Evolutionary conservation across 768 basidiomycete genomes (phyloP).

Genomic region (Cystoderma amianthinum): DNA sequence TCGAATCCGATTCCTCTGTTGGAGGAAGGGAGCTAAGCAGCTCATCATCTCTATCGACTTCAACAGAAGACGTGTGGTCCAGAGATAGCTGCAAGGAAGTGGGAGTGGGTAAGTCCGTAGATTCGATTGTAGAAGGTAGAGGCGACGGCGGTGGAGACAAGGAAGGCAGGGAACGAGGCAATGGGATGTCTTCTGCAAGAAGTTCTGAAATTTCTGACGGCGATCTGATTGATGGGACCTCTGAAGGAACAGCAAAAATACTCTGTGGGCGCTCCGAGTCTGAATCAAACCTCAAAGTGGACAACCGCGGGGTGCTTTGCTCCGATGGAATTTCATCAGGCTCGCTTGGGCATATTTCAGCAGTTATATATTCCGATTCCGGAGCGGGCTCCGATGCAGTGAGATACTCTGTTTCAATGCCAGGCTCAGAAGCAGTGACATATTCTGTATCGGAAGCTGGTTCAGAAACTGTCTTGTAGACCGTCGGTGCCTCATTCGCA

Average conservation of each 20-base stretch:
- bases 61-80: not conserved
- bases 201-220: conserved; percentile 20
- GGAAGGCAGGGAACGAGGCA: conserved; percentile 11
- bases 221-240: conserved; percentile 22
- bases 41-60: conserved; percentile 5
- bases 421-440: conserved; percentile 37
- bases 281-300: conserved; percentile 22
- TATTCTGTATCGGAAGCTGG: conserved; percentile 28
- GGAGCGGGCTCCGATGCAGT: conserved; percentile 34
- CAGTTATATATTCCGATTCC: conserved; percentile 43
- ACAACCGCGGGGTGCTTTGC: conserved; percentile 31
- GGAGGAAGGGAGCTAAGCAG: conserved; percentile 8
- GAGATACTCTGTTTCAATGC: conserved; percentile 31
- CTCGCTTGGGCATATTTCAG: conserved; percentile 33
- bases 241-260: conserved; percentile 17
- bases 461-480: conserved; percentile 10
- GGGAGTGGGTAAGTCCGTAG: conserved; percentile 21
- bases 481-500: conserved; percentile 27
- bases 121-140: conserved; percentile 13
- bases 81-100: conserved; percentile 17
- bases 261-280: conserved; percentile 19
- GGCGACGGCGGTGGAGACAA: conserved; percentile 8
- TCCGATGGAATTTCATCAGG: conserved; percentile 34
- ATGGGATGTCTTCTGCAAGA: conserved; percentile 18
- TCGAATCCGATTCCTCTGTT: conserved; percentile 6